Conservation (phyloP, 1,284 basidiomycete genomes). For the Ceratobasidium sp. region DNA sequence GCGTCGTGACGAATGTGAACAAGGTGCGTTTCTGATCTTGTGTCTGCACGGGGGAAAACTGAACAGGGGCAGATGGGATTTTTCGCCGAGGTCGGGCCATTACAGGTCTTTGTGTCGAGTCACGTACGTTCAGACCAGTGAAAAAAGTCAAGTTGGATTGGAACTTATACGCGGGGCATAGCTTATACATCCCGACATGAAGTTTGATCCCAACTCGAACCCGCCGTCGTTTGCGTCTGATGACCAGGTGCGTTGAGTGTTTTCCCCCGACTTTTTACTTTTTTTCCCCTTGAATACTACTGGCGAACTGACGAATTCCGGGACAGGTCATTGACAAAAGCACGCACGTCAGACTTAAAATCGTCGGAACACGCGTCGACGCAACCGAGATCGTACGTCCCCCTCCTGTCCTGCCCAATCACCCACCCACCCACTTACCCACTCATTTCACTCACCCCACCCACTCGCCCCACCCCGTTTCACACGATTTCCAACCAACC, state of each 20-base stretch:
- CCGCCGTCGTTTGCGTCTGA: constrained; percentile 91
- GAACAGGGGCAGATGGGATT: constrained; percentile 84
- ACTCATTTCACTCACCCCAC: not conserved
- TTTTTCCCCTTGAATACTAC: not conserved
- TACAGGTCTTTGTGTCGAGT: constrained; percentile 92
- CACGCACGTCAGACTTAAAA: constrained; percentile 91
- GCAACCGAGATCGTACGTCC: constrained; percentile 92
- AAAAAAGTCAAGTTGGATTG: constrained; percentile 53
- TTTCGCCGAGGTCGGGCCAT: constrained; percentile 94
- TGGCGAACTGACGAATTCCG: constrained; percentile 42
- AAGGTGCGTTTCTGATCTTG: constrained; percentile 69
- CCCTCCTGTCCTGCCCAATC: not conserved
- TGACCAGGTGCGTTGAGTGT: constrained; percentile 70
- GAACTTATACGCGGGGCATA: constrained; percentile 55
- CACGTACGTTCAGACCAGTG: constrained; percentile 71
- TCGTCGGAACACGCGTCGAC: constrained; percentile 96
- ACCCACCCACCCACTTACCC: not conserved
- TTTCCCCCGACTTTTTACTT: constrained; percentile 21
- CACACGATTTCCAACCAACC: not conserved
- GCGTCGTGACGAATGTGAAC: constrained; percentile 94
- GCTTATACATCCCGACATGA: constrained; percentile 93
- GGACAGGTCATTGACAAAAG: constrained; percentile 92
- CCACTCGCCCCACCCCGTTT: constrained; percentile 13
- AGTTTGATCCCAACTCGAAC: constrained; percentile 92
- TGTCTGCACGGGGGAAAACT: not conserved